phyloP scores from a whole-genome alignment of 2,329 filamentous ascomycete species.

The Chaetomiaceae sp. region DNA sequence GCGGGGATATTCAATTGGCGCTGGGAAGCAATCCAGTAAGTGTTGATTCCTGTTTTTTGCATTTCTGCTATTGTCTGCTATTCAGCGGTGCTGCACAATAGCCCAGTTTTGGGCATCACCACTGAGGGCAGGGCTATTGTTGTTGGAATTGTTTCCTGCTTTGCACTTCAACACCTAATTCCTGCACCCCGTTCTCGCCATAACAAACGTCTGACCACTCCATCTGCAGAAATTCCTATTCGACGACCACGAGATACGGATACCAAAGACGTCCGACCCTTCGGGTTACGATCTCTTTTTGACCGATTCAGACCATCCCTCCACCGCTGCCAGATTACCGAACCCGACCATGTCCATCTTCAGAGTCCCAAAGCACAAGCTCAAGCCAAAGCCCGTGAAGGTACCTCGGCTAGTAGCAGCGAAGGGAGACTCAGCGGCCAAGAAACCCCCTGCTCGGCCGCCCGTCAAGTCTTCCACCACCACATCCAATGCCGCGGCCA shows the following conservation, averaged over 20 bases:
- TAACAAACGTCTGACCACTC: slow-evolving; percentile 1
- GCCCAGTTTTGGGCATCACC: not conserved
- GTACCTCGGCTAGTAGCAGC: slow-evolving; percentile 25
- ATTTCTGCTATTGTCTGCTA: slow-evolving; percentile 11
- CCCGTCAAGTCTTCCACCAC: slow-evolving; percentile 10
- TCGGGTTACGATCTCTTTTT: slow-evolving; percentile 54
- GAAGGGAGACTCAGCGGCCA: slow-evolving; percentile 10
- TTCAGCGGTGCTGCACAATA: slow-evolving; percentile 16
- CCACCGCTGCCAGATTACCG: slow-evolving; percentile 45
- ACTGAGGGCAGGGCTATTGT: not conserved
- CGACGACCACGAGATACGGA: slow-evolving; percentile 36
- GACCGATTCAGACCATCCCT: slow-evolving; percentile 46
- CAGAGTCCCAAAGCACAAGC: slow-evolving; percentile 35
- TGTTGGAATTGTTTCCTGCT: not conserved
- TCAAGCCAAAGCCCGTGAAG: slow-evolving; percentile 32
- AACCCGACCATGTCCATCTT: slow-evolving; percentile 49
- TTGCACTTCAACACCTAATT: no score
- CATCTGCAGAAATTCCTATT: slow-evolving; percentile 48
- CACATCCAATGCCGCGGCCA: slow-evolving; percentile 1
- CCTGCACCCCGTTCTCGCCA: no score
- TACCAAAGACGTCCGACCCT: slow-evolving; percentile 39
- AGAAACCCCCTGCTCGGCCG: slow-evolving; percentile 16
- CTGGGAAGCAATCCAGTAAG: slow-evolving; percentile 56
- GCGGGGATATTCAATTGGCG: slow-evolving; percentile 52
- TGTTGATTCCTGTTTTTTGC: slow-evolving; percentile 9